Base-by-base conservation (phyloP, 73 alveolate genomes). In the Paramecium octaurelia region DNA sequence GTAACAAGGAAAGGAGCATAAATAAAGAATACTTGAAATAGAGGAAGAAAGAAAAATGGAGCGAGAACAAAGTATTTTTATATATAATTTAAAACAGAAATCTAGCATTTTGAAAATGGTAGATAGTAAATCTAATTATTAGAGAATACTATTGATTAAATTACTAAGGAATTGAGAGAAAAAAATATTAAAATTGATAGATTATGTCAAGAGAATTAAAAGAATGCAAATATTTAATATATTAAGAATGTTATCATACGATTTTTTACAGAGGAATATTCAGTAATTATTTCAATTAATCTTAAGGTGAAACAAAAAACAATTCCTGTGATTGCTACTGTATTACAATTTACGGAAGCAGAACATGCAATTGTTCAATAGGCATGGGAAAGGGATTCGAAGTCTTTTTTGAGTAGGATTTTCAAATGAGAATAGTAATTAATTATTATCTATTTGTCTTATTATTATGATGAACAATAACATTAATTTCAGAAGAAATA, bases 71-170 rank as follows among this genome's bases (percentile, higher is more conserved):
- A 80, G 88, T 75, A 75, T 75, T 18, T 34, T 75, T 29, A n/a
- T 12, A n/a, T 18, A 75, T 75, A 75, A 75, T 75, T 54, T 4
- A 54, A 75, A n/a, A 75, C 35, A 36, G 68, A 48, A 80, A 14
- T 31, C 11, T 43, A 80, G 31, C 91, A 80, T 44, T 44, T 80
- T 80, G 91, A 44, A 80, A 80, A 46, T 80, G 91, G 76, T 8
- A 80, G 91, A 44, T 35, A 80, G 29, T 48, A 80, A 44, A 80
- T 80, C n/a, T 43, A 80, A 48, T 20, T 18, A 46, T 80, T 80
- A 80, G 76, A 80, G 44, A 31, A 80, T 23, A 14, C 24, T 21
- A 46, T 80, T 20, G 91, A 80, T 40, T 21, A 20, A 21, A 20
- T 44, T 18, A 23, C 43, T 0, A 80, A 46, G 46, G 91, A 44